A percentile compares a stretch with the other conserved stretches of the same genome.
Conservation (phyloP, 2,329 filamentous ascomycete species). For the Fusarium scirpi region DNA sequence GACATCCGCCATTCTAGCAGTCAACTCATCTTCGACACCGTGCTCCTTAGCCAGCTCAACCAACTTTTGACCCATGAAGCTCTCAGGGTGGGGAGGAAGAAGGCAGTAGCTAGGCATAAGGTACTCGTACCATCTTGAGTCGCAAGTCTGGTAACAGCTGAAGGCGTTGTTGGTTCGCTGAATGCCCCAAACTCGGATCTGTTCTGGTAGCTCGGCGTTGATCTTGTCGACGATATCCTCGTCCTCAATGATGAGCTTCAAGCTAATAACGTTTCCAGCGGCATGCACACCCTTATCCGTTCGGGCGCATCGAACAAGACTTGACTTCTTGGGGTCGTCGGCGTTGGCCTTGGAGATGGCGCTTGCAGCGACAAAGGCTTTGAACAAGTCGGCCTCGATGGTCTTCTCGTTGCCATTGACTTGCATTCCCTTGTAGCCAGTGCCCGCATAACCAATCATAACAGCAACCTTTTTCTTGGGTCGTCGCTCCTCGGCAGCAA, state of each 20-base stretch:
- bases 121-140: slow-evolving; percentile 97
- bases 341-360: slow-evolving; percentile 98
- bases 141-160: slow-evolving; percentile 94
- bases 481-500: slow-evolving; percentile 84
- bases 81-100: slow-evolving; percentile 89
- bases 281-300: slow-evolving; percentile 99
- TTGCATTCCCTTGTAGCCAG: slow-evolving; percentile 97
- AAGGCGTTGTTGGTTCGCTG: slow-evolving; percentile 90
- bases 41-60: slow-evolving; percentile 80
- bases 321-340: slow-evolving; percentile 95
- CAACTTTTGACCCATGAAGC: slow-evolving; percentile 86
- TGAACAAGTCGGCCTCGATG: slow-evolving; percentile 95
- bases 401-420: slow-evolving; percentile 86
- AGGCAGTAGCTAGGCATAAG: slow-evolving; percentile 94
- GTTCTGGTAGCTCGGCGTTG: slow-evolving; percentile 83
- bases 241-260: slow-evolving; percentile 97
- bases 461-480: slow-evolving; percentile 98
- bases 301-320: slow-evolving; percentile 90
- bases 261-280: slow-evolving; percentile 91
- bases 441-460: slow-evolving; percentile 94
- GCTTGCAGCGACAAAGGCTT: slow-evolving; percentile 88
- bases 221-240: slow-evolving; percentile 89
- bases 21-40: slow-evolving; percentile 76
- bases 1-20: slow-evolving; percentile 79
- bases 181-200: slow-evolving; percentile 96